Evolutionary conservation across 129 eudicot genomes (phyloP), one percentile per base, ranked within the genome.

Genomic region (Lactuca sativa): DNA sequence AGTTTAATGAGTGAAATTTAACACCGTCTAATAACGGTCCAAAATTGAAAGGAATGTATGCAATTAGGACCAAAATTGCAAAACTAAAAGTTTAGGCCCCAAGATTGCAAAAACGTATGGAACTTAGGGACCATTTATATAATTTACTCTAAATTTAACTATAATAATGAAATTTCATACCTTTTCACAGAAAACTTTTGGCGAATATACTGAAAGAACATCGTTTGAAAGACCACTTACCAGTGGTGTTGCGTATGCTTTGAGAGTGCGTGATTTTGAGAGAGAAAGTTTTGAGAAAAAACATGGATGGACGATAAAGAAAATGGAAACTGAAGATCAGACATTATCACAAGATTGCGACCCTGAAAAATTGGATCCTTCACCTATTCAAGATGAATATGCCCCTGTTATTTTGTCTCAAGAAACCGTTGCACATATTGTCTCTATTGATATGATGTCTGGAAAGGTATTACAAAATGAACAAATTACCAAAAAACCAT

Each of bases 141-240:
- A 12, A 12, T 47, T 47, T 47, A 47, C n/a, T 11, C 5, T 47
- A 47, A 47, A 47, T 47, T 0, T 9, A 47, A 12, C 55, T 25
- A 64, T 58, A 4, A 59, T 76, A 55, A 9, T 60, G 53, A 70
- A 17, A 11, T 25, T 30, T 52, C 69, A 14, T 64, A 33, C 16
- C 41, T 4, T 70, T 53, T 36, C 52, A 25, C 85, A 92, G 98
- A 85, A 81, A 89, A 92, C 96, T 3, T 92, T 92, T 79, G 95
- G 83, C 15, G 92, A 84, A 8, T 92, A 92, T 61, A 86, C 98
- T 0, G 98, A 84, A 66, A 84, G 84, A 79, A 92, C 98, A 5
- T 84, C 96, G 4, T 92, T 92, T 79, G 98, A 92, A 70, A 86
- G 98, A 73, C 98, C 98, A 48, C 91, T 92, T 25, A 86, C 95